Evolutionary conservation across 345 rosid species (phyloP), one percentile per base, ranked within the genome.

Genomic region (Brassica rapa): DNA sequence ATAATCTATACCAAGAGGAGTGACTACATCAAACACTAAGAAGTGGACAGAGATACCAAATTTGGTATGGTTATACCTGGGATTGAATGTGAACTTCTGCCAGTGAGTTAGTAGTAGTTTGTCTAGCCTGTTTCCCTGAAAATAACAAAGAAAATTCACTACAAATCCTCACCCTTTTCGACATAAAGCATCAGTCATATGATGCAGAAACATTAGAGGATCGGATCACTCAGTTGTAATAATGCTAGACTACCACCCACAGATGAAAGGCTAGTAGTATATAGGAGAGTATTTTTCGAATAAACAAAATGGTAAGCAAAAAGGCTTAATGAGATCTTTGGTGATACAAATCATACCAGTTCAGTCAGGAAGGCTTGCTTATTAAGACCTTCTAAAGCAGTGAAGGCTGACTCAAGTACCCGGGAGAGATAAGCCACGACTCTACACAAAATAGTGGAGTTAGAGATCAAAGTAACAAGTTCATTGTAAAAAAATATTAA

Each of bases 391-490:
- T 95, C 99, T 55, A 93, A 84, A 49, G 94, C 96, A 62, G 97
- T 95, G 86, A 93, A 95, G 71, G 99, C 93, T 66, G 96, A 83
- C 84, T 95, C 97, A 71, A 95, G 96, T 81, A 93, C 96, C 61
- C 98, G 97, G 68, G 98, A 88, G 84, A 95, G 94, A 81, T 95
- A 95, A 32, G 97, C 97, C 83, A 96, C 99, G 62, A 89, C 98
- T 84, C 98, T 91, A 71, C 66, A 68, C 64, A 72, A 71, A 83
- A 62, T 68, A 53, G 75, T 37, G 39, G 51, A 21, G 51, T 65
- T 35, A 66, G 23, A 76, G 16, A 66, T 43, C 12, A 53, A 41
- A 80, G 62, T 56, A 24, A 37, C 66, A 62, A 9, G 39, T 24
- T 68, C n/a, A 29, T 10, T 16, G 53, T 32, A 69, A 49, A 8